These are phyloP conservation scores for Salix dunnii DNA, from an alignment of 345 rosid species.

Conservation along the genomic window DNA sequence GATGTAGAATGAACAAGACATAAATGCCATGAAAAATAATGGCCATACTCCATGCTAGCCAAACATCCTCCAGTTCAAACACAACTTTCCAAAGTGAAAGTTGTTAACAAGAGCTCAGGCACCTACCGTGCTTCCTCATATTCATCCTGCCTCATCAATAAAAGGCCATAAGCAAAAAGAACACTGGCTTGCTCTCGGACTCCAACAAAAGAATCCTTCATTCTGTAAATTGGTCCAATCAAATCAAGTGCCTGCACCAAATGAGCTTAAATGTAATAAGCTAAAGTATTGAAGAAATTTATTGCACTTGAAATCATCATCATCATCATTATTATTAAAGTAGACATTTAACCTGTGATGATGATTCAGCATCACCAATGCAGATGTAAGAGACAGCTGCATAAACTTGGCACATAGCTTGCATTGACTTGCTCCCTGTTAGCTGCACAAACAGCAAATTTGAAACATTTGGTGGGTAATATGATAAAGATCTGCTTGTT, in stretches of 20 bases:
- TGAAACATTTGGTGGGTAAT: neutral
- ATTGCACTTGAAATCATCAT: neutral
- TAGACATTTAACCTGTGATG: conserved; percentile 59
- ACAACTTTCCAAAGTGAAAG: neutral
- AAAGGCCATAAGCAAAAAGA: conserved; percentile 88
- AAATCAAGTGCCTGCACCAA: conserved; percentile 78
- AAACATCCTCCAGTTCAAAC: neutral
- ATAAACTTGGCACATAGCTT: conserved; percentile 87
- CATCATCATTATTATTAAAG: neutral
- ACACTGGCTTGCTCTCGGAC: conserved; percentile 87
- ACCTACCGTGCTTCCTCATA: conserved; percentile 84
- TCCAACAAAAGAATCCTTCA: conserved; percentile 80
- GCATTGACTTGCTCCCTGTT: conserved; percentile 84
- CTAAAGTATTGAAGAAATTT: too few species aligned
- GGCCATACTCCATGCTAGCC: neutral
- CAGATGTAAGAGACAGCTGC: conserved; percentile 93
- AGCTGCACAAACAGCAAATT: conserved; percentile 42
- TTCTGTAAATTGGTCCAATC: conserved; percentile 76
- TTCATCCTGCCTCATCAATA: conserved; percentile 90
- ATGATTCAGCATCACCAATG: conserved; percentile 90
- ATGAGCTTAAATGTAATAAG: neutral
- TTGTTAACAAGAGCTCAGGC: conserved; percentile 11
- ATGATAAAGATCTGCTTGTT: neutral
- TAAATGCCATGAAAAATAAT: neutral
- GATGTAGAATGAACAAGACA: neutral